Evolutionary conservation across 148 eudicot species (phyloP).

Genomic region (Diospyros lotus): DNA sequence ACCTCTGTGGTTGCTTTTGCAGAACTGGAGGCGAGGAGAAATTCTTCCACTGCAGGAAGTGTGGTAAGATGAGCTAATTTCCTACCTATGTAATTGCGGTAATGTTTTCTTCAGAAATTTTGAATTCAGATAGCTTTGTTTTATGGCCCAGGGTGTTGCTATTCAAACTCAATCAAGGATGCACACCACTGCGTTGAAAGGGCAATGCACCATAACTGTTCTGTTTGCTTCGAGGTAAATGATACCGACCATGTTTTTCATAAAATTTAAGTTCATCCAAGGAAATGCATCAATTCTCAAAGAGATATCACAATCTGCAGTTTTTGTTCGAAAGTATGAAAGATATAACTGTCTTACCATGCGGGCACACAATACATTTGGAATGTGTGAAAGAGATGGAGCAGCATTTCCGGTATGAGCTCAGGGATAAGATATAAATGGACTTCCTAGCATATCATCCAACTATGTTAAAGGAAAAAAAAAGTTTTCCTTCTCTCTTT

Average conservation of each 20-base stretch:
- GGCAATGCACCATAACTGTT: conserved; percentile 88
- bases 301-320: conserved; percentile 10
- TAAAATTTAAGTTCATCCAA: neutral
- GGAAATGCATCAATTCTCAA: neutral
- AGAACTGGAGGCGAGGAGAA: conserved; percentile 80
- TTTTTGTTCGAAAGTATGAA: conserved; percentile 36
- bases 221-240: conserved; percentile 77
- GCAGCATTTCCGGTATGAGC: conserved; percentile 30
- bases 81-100: neutral
- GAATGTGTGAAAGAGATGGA: conserved; percentile 42
- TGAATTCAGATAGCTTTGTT: neutral
- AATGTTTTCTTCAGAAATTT: neutral
- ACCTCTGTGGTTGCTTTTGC: conserved; percentile 6
- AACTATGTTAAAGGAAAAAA: neutral
- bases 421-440: too few relatives aligned
- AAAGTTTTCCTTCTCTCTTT: neutral
- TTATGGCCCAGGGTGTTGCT: conserved; percentile 63
- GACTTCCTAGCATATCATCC: too few relatives aligned
- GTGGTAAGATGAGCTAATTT: conserved; percentile 40
- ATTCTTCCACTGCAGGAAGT: conserved; percentile 72
- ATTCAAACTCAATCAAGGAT: conserved; percentile 53
- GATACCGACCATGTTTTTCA: neutral
- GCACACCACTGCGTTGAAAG: conserved; percentile 67
- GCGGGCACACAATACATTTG: conserved; percentile 43
- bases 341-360: conserved; percentile 28